Evolutionary conservation across 2,329 filamentous ascomycete genomes (phyloP).

Genomic region (Fusarium caatingaense): DNA sequence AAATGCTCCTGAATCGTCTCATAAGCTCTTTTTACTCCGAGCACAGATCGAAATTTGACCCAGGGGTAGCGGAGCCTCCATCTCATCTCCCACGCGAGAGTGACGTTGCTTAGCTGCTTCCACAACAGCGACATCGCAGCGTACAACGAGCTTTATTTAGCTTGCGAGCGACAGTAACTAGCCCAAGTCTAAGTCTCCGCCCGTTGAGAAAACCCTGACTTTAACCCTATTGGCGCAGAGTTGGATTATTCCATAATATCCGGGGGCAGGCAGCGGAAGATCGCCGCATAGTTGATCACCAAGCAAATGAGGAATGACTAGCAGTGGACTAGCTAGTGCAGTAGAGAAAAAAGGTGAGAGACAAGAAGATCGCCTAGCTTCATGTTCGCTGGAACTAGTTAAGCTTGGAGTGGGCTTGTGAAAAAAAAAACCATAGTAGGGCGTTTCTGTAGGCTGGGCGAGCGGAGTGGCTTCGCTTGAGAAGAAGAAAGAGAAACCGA

Average conservation of each 20-base stretch:
- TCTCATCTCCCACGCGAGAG: conserved; percentile 14
- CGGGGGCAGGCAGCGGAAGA: background rate
- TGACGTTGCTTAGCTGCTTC: background rate
- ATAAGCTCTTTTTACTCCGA: background rate
- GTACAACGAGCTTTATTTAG: background rate
- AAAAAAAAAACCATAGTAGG: background rate
- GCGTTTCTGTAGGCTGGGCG: background rate
- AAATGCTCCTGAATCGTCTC: background rate
- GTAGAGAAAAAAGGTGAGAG: background rate
- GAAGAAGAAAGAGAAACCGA: background rate
- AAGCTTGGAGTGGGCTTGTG: background rate
- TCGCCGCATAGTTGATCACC: background rate
- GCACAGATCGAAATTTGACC: background rate
- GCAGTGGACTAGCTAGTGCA: background rate
- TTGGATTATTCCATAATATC: background rate
- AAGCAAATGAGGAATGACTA: background rate
- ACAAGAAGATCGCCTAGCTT: background rate
- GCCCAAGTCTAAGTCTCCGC: background rate
- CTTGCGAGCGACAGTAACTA: background rate
- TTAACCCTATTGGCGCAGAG: background rate
- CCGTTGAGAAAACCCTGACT: background rate
- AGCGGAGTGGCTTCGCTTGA: background rate
- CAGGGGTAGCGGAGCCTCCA: background rate
- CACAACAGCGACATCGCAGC: background rate
- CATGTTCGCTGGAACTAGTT: background rate